phyloP scores from a whole-genome alignment of 176 grass and related monocot genomes.

The Alopecurus myosuroides region DNA sequence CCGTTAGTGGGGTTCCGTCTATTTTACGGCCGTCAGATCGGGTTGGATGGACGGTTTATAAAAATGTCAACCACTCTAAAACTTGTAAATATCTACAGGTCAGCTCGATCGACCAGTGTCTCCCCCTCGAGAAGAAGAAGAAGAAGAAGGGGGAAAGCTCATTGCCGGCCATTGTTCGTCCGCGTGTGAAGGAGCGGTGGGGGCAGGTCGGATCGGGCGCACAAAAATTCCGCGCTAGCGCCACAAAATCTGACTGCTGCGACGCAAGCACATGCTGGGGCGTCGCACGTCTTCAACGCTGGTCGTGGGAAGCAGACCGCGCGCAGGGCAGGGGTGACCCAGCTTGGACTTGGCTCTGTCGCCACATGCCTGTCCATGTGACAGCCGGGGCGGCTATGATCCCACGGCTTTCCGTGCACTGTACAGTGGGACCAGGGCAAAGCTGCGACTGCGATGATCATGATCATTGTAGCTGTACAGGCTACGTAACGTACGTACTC shows the following conservation, averaged over 20 bases:
- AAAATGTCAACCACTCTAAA: too few relatives aligned
- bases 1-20: too few relatives aligned
- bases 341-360: neutral
- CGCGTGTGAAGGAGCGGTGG: neutral
- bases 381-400: neutral
- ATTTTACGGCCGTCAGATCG: too few relatives aligned
- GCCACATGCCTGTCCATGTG: conserved; percentile 1
- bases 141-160: neutral
- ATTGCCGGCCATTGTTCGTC: neutral
- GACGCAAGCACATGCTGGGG: neutral
- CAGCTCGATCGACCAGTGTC: too few relatives aligned
- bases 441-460: neutral
- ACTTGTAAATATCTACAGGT: too few relatives aligned
- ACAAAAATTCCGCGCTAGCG: neutral
- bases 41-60: too few relatives aligned
- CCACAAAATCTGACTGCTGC: conserved; percentile 4
- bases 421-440: neutral
- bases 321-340: neutral
- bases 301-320: neutral
- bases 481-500: neutral
- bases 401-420: neutral
- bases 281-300: neutral
- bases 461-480: too few relatives aligned
- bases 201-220: too few relatives aligned
- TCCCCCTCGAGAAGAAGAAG: neutral